Evolutionary conservation across 2,329 filamentous ascomycete species (phyloP).

Genomic region (Immersiporthe knoxdaviesiana): DNA sequence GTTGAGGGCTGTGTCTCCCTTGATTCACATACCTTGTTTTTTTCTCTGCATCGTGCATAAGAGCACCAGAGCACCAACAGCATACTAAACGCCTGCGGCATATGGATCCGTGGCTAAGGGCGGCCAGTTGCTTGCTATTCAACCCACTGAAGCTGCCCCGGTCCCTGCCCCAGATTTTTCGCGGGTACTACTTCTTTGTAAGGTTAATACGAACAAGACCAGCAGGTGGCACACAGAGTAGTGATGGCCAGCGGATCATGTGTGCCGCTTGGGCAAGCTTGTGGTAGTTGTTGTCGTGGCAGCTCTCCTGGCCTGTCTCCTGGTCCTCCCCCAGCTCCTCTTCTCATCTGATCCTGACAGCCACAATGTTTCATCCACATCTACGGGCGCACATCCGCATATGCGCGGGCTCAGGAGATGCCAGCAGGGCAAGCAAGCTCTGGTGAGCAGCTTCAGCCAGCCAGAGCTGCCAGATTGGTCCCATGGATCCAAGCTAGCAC

Average conservation of each 20-base stretch:
- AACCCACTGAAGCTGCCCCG: neutral
- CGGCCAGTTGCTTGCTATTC: neutral
- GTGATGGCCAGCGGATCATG: neutral
- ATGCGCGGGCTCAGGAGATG: neutral
- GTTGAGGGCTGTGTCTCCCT: slow-evolving; percentile 23
- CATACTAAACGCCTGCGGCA: neutral
- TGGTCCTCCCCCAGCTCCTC: neutral
- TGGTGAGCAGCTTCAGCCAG: neutral
- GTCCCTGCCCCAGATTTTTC: neutral
- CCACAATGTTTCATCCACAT: slow-evolving; percentile 15
- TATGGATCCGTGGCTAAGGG: neutral
- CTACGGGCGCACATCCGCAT: too few species aligned
- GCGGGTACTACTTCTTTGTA: neutral
- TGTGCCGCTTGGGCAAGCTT: neutral
- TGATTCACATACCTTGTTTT: slow-evolving; percentile 19
- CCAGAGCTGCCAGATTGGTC: slow-evolving; percentile 10
- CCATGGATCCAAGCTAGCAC: slow-evolving; percentile 10
- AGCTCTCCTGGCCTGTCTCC: neutral
- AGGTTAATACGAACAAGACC: neutral
- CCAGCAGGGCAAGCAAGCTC: neutral
- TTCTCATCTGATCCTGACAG: slow-evolving; percentile 1
- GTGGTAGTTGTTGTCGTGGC: neutral
- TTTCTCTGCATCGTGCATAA: neutral
- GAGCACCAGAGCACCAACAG: neutral
- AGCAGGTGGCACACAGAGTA: neutral